Conservation (phyloP, 2,329 filamentous ascomycete species). For the Trematosphaeria pertusa region DNA sequence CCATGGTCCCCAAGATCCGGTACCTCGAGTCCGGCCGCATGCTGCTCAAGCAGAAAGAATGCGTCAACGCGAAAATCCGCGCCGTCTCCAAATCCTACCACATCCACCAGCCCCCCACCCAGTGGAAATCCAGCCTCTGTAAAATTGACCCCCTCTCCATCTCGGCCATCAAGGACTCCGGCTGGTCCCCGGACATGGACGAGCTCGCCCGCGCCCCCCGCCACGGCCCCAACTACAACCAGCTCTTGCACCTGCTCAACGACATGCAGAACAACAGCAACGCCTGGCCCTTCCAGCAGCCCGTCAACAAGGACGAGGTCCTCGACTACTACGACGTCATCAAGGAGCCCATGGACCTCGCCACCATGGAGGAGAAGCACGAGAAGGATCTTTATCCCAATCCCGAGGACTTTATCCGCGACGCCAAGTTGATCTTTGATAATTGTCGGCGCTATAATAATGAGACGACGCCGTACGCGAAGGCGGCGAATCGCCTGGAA, state of each 20-base stretch:
- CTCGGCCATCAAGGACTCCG: slow-evolving; percentile 84
- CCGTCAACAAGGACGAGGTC: slow-evolving; percentile 94
- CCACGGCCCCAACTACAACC: slow-evolving; percentile 95
- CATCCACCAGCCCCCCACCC: slow-evolving; percentile 81
- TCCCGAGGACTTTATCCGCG: slow-evolving; percentile 90
- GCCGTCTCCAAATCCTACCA: slow-evolving; percentile 89
- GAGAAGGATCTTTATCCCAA: slow-evolving; percentile 91
- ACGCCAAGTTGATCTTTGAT: slow-evolving; percentile 87
- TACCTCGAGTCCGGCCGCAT: slow-evolving; percentile 93
- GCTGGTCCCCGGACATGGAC: slow-evolving; percentile 98
- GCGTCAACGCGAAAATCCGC: slow-evolving; percentile 91
- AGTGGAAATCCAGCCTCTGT: slow-evolving; percentile 67
- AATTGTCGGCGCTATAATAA: slow-evolving; percentile 98
- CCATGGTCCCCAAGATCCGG: slow-evolving; percentile 92
- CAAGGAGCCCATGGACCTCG: slow-evolving; percentile 95
- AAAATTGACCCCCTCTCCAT: slow-evolving; percentile 70
- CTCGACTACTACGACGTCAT: slow-evolving; percentile 99
- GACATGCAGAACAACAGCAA: slow-evolving; percentile 93
- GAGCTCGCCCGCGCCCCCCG: slow-evolving; percentile 92
- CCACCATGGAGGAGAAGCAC: slow-evolving; percentile 94
- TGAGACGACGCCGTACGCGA: slow-evolving; percentile 92
- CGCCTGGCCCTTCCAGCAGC: slow-evolving; percentile 93
- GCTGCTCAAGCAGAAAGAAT: slow-evolving; percentile 96
- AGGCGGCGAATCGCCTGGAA: slow-evolving; percentile 90
- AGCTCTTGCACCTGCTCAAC: slow-evolving; percentile 89